Conservation (phyloP, 2,329 filamentous ascomycete species). For the Emmonsiellopsis sp. region DNA sequence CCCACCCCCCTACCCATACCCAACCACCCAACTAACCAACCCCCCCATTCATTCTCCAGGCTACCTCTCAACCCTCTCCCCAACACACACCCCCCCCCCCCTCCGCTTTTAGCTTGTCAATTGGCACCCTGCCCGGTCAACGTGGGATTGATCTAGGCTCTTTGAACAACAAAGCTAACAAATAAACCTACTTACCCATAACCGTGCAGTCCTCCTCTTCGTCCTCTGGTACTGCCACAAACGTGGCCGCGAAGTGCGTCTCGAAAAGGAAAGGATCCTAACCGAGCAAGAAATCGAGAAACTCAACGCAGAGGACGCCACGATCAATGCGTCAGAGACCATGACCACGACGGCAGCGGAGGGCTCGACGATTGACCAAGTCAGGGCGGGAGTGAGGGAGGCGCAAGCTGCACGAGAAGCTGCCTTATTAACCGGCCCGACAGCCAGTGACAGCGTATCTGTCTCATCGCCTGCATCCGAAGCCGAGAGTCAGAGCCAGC, state of each 20-base stretch:
- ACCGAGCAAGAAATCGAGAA: conserved; percentile 35
- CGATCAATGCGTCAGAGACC: conserved; percentile 26
- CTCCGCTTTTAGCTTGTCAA: neutral
- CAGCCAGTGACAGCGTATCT: neutral
- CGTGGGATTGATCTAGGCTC: neutral
- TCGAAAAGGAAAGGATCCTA: conserved; percentile 51
- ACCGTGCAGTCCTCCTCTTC: conserved; percentile 64
- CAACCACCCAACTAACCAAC: neutral
- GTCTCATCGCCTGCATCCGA: neutral
- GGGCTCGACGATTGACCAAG: conserved; percentile 30
- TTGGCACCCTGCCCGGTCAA: neutral
- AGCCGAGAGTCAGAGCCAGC: neutral
- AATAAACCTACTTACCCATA: neutral
- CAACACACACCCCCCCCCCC: conserved; percentile 10
- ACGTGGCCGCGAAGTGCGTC: conserved; percentile 73
- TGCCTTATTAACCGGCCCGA: neutral
- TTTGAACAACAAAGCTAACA: neutral
- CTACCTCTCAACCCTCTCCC: conserved; percentile 1
- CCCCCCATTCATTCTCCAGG: conserved; percentile 36
- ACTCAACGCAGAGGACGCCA: conserved; percentile 27
- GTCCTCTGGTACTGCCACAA: conserved; percentile 99
- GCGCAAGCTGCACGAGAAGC: conserved; percentile 24
- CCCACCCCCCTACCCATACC: conserved; percentile 1
- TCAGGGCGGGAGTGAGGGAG: conserved; percentile 31
- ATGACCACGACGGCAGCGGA: conserved; percentile 32